A percentile compares a stretch with the other conserved stretches of the same genome.
phyloP scores from a whole-genome alignment of 768 basidiomycete genomes.

The Pleurotus citrinopileatus region DNA sequence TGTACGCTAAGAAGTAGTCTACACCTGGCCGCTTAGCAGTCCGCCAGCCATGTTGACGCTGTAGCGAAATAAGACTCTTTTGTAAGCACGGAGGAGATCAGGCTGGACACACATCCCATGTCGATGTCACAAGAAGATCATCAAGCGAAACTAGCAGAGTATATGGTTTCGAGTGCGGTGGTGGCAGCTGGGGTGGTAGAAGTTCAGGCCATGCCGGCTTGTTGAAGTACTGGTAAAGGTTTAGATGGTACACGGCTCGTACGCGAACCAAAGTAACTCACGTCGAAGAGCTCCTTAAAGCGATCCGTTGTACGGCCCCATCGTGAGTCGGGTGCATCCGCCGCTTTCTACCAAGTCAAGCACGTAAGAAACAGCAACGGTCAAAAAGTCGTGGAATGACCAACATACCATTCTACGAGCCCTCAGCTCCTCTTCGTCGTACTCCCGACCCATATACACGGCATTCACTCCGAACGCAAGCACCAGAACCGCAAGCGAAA shows the following conservation, averaged over 20 bases:
- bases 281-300: conserved; percentile 66
- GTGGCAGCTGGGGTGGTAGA: conserved; percentile 80
- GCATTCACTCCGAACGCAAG: conserved; percentile 55
- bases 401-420: conserved; percentile 56
- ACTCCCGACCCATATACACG: conserved; percentile 74
- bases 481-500: conserved; percentile 50
- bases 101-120: conserved; percentile 86
- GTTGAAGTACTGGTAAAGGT: conserved; percentile 68
- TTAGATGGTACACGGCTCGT: not conserved
- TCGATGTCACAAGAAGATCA: conserved; percentile 86
- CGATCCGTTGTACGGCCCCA: conserved; percentile 65
- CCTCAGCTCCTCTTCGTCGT: conserved; percentile 71
- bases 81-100: not conserved
- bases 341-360: conserved; percentile 41
- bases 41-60: conserved; percentile 94
- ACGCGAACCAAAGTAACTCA: conserved; percentile 29
- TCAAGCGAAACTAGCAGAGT: conserved; percentile 91
- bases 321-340: conserved; percentile 58
- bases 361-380: not conserved
- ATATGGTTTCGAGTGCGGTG: conserved; percentile 85
- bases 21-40: conserved; percentile 97
- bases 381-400: not conserved
- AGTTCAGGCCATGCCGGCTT: conserved; percentile 93
- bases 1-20: conserved; percentile 96
- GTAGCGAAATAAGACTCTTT: conserved; percentile 5